These are phyloP conservation scores for Aspergillus ostianus DNA, from an alignment of 495 filamentous ascomycete species.

Conservation along the genomic window DNA sequence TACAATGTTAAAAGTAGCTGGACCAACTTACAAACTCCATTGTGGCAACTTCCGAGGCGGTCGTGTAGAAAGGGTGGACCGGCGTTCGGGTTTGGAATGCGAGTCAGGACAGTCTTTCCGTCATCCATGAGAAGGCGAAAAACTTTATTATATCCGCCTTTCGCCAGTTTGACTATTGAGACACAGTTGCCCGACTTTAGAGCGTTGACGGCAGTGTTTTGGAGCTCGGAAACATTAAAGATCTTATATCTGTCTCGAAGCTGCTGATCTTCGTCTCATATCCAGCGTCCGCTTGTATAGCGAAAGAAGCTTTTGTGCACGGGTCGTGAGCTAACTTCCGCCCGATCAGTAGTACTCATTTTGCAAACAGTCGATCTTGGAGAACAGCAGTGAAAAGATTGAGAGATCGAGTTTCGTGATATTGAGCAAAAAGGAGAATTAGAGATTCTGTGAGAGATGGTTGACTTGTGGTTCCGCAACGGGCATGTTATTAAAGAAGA, in stretches of 20 bases:
- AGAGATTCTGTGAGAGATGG: too few species aligned
- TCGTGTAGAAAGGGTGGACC: constrained; percentile 27
- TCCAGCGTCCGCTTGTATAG: constrained; percentile 35
- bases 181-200: constrained; percentile 14
- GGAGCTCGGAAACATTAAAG: constrained; percentile 31
- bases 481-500: too few species aligned
- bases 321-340: too few species aligned
- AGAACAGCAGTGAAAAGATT: too few species aligned
- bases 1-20: not conserved
- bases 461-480: too few species aligned
- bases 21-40: constrained; percentile 30
- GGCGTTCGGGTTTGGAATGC: constrained; percentile 32
- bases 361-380: too few species aligned
- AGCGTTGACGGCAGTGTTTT: constrained; percentile 20
- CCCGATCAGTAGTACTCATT: too few species aligned
- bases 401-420: too few species aligned
- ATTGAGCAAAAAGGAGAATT: too few species aligned
- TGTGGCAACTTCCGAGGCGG: constrained; percentile 42
- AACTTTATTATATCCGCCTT: constrained; percentile 32
- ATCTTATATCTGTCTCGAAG: constrained; percentile 25
- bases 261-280: constrained; percentile 34
- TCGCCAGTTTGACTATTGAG: constrained; percentile 30
- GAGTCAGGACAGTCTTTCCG: constrained; percentile 26
- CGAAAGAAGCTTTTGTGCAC: constrained; percentile 20
- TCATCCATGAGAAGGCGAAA: constrained; percentile 30